Evolutionary conservation across 768 basidiomycete genomes (phyloP).

Genomic region (Suillus decipiens): DNA sequence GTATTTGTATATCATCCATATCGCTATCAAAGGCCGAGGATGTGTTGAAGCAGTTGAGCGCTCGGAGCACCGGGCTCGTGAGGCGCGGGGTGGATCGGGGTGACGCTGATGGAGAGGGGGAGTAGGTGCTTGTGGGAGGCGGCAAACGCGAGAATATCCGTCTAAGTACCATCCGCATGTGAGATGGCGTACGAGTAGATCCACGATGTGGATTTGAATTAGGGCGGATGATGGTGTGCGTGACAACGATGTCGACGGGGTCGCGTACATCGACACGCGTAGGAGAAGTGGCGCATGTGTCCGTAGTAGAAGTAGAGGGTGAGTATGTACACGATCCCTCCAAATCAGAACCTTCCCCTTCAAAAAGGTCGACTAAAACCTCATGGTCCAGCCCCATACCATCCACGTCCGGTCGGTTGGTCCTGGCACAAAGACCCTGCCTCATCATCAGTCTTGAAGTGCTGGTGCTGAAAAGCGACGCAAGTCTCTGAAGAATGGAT

Average conservation of each 20-base stretch:
- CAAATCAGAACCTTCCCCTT: not conserved
- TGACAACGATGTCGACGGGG: conserved; percentile 33
- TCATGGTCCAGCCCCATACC: conserved; percentile 33
- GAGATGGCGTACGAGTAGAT: not conserved
- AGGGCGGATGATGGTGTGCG: conserved; percentile 40
- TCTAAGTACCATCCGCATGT: not conserved
- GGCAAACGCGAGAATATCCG: conserved; percentile 1
- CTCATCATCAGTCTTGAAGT: conserved; percentile 26
- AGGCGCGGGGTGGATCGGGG: conserved; percentile 16
- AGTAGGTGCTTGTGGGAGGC: conserved; percentile 33
- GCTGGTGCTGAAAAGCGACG: conserved; percentile 13
- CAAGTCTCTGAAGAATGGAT: conserved; percentile 21
- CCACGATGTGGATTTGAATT: conserved; percentile 4
- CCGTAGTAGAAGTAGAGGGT: not conserved
- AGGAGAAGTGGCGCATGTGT: conserved; percentile 5
- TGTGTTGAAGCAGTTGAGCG: conserved; percentile 37
- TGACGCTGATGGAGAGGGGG: conserved; percentile 12
- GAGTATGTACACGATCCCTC: not conserved
- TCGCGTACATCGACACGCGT: conserved; percentile 24
- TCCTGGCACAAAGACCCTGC: conserved; percentile 20
- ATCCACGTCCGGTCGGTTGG: conserved; percentile 12
- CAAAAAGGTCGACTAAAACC: conserved; percentile 31
- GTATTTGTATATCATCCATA: conserved; percentile 21
- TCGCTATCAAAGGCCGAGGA: conserved; percentile 35
- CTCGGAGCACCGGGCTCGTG: conserved; percentile 25